Evolutionary conservation across 2,329 filamentous ascomycete species (phyloP).

Genomic region (Talaromyces sp.): DNA sequence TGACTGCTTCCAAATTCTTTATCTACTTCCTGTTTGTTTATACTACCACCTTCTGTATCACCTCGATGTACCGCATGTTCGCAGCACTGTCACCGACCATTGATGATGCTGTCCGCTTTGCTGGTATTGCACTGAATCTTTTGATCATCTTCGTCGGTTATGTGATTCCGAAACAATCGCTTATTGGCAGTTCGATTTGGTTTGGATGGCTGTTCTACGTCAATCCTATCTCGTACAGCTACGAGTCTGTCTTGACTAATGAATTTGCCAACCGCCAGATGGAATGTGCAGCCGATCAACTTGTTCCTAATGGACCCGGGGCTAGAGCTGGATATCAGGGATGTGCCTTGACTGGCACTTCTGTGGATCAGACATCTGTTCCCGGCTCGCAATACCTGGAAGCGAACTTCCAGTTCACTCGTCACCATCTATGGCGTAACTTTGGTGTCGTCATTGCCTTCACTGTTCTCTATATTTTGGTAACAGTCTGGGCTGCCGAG

Average conservation of each 20-base stretch:
- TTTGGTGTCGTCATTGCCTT: conserved; percentile 79
- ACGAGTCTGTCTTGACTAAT: conserved; percentile 69
- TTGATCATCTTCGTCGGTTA: conserved; percentile 68
- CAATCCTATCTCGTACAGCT: conserved; percentile 62
- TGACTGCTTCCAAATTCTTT: conserved; percentile 65
- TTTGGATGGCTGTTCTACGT: conserved; percentile 65
- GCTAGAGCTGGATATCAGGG: conserved; percentile 61
- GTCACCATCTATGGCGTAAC: conserved; percentile 68
- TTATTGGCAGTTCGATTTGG: conserved; percentile 64
- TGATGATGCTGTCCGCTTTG: conserved; percentile 67
- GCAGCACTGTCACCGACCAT: conserved; percentile 66
- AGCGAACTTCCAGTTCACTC: conserved; percentile 59
- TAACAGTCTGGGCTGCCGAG: conserved; percentile 73
- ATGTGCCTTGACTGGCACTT: conserved; percentile 64
- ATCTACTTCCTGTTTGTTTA: conserved; percentile 68
- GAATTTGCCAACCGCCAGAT: conserved; percentile 63
- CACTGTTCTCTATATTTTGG: conserved; percentile 69
- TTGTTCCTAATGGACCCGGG: conserved; percentile 63
- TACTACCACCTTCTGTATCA: conserved; percentile 63
- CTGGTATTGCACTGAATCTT: conserved; percentile 62
- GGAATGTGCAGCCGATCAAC: conserved; percentile 60
- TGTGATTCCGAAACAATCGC: conserved; percentile 66
- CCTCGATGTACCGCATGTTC: conserved; percentile 67
- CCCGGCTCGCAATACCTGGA: conserved; percentile 58
- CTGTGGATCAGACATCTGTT: conserved; percentile 54